A percentile compares a stretch with the other conserved stretches of the same genome.
Conservation (phyloP, 805 yeast species). For the Hanseniaspora pseudoguilliermondii region DNA sequence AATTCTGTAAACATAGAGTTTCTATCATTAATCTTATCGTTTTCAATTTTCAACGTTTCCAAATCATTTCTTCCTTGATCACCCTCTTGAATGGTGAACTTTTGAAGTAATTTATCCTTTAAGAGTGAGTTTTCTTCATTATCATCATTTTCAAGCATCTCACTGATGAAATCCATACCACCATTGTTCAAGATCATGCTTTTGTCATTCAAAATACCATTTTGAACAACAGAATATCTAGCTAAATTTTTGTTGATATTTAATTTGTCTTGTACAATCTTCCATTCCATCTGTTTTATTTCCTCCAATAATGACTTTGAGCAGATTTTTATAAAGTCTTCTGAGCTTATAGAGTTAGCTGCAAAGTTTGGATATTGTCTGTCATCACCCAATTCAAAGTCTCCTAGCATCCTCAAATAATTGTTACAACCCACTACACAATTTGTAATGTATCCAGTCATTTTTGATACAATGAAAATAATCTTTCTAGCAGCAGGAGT, state of each 20-base stretch:
- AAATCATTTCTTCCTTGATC: not conserved
- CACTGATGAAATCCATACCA: slow-evolving; percentile 17
- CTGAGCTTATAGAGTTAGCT: slow-evolving; percentile 43
- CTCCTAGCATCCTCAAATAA: slow-evolving; percentile 48
- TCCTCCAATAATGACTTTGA: slow-evolving; percentile 45
- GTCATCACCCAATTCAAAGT: slow-evolving; percentile 45
- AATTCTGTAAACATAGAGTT: slow-evolving; percentile 19
- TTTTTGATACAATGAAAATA: slow-evolving; percentile 45
- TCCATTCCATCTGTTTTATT: slow-evolving; percentile 25
- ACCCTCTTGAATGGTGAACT: slow-evolving; percentile 11
- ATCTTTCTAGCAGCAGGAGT: slow-evolving; percentile 57
- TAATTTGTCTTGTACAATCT: slow-evolving; percentile 15
- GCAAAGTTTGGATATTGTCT: slow-evolving; percentile 58
- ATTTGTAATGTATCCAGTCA: slow-evolving; percentile 41
- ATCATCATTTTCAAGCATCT: slow-evolving; percentile 13
- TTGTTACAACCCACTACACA: slow-evolving; percentile 40
- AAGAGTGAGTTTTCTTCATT: slow-evolving; percentile 25
- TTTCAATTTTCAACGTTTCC: slow-evolving; percentile 14
- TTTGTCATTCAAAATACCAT: slow-evolving; percentile 5
- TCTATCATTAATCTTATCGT: slow-evolving; percentile 19
- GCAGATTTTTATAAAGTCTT: slow-evolving; percentile 47
- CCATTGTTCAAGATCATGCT: slow-evolving; percentile 9
- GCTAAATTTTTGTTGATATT: slow-evolving; percentile 17
- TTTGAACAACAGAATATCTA: slow-evolving; percentile 10
- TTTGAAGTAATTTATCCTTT: slow-evolving; percentile 22